Conservation (phyloP, 441 rosid genomes). For the Erysimum pusillum region DNA sequence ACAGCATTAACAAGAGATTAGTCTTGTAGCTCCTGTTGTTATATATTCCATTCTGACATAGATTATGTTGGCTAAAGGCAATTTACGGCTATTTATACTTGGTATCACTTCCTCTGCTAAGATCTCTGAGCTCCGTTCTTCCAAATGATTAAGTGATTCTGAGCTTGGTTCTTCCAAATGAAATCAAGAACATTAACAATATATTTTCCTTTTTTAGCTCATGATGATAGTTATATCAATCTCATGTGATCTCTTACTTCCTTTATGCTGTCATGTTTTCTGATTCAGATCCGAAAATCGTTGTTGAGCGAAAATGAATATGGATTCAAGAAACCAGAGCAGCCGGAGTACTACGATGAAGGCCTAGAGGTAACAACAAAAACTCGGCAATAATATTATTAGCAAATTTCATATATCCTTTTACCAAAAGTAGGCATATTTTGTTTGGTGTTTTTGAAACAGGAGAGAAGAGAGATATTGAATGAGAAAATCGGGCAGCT, state of each 20-base stretch:
- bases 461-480: constrained; percentile 63
- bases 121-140: neutral
- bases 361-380: constrained; percentile 65
- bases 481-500: constrained; percentile 83
- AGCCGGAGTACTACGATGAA: constrained; percentile 78
- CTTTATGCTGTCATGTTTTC: neutral
- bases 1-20: neutral
- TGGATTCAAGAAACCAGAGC: constrained; percentile 75
- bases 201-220: too few relatives aligned
- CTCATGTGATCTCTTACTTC: constrained; percentile 5
- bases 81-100: neutral
- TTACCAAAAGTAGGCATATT: neutral
- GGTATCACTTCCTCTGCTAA: neutral
- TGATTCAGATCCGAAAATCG: constrained; percentile 70
- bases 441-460: neutral
- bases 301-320: constrained; percentile 78
- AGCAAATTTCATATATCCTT: constrained; percentile 1
- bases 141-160: neutral
- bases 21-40: neutral
- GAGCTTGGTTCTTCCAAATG: neutral
- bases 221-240: neutral
- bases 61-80: neutral
- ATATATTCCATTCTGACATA: too few relatives aligned
- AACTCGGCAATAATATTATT: too few relatives aligned
- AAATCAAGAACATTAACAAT: neutral